Percentiles rank a stretch among this genome's conserved stretches.
Conservation (phyloP, 1,284 basidiomycete genomes). For the Schizophyllum amplum region DNA sequence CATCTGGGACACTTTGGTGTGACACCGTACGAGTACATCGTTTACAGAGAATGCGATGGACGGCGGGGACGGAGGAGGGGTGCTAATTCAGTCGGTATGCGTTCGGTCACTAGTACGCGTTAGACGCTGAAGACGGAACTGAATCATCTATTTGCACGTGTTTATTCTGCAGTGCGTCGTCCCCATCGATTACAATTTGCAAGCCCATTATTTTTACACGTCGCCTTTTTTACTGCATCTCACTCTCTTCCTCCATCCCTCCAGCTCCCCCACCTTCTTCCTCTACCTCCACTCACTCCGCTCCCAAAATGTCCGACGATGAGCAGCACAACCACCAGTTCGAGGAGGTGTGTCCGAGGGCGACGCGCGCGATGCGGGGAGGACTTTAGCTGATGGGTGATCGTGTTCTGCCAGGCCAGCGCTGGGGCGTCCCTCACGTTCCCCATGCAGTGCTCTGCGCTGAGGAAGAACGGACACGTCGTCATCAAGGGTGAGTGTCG, state of each 20-base stretch:
- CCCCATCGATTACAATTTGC: not conserved
- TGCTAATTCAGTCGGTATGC: too few species aligned
- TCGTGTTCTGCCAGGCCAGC: constrained; percentile 37
- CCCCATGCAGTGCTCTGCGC: constrained; percentile 97
- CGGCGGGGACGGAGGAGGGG: too few species aligned
- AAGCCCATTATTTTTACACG: not conserved
- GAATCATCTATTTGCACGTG: not conserved
- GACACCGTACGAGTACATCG: constrained; percentile 15
- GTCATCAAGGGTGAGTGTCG: constrained; percentile 76
- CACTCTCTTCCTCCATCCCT: constrained; percentile 14
- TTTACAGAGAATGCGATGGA: too few species aligned
- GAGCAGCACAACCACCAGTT: constrained; percentile 88
- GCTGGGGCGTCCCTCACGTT: constrained; percentile 85
- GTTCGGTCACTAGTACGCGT: not conserved
- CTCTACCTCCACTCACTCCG: constrained; percentile 15
- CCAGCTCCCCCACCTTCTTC: constrained; percentile 14
- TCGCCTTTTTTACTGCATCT: not conserved
- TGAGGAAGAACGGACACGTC: constrained; percentile 92
- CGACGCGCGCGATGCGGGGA: not conserved
- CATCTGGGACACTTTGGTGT: constrained; percentile 52
- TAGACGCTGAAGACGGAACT: not conserved
- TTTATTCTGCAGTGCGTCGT: not conserved
- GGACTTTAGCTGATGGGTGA: constrained; percentile 12
- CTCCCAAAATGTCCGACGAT: constrained; percentile 76
- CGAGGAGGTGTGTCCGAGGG: constrained; percentile 49